Conservation (phyloP, 2,329 filamentous ascomycete genomes). For the Talaromyces sp. region DNA sequence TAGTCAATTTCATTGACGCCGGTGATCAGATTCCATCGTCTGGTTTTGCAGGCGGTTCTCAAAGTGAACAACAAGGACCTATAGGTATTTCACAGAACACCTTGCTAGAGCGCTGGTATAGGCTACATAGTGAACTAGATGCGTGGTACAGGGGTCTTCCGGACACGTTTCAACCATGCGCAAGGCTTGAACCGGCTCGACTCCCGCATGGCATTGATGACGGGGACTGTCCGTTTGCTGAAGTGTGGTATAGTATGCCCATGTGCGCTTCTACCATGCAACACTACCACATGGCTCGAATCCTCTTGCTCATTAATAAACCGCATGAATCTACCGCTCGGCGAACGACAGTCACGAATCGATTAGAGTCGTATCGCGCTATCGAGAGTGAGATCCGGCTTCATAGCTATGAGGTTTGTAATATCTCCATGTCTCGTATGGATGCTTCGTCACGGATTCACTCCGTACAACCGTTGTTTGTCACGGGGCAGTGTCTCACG, state of each 20-base stretch:
- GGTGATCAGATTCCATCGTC: slow-evolving; percentile 46
- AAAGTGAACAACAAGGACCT: slow-evolving; percentile 24
- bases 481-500: slow-evolving; percentile 57
- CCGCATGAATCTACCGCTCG: slow-evolving; percentile 42
- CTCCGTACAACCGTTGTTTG: slow-evolving; percentile 58
- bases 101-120: slow-evolving; percentile 47
- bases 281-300: slow-evolving; percentile 42
- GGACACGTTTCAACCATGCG: slow-evolving; percentile 55
- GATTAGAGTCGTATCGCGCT: slow-evolving; percentile 54
- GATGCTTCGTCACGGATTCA: slow-evolving; percentile 57
- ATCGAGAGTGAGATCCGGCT: slow-evolving; percentile 52
- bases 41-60: slow-evolving; percentile 20
- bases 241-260: slow-evolving; percentile 61
- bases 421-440: slow-evolving; percentile 54
- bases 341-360: slow-evolving; percentile 49
- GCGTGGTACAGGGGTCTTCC: slow-evolving; percentile 57
- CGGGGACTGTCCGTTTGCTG: slow-evolving; percentile 42
- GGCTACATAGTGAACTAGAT: slow-evolving; percentile 53
- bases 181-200: slow-evolving; percentile 41
- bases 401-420: slow-evolving; percentile 58
- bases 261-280: slow-evolving; percentile 60
- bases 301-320: slow-evolving; percentile 41
- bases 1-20: slow-evolving; percentile 59
- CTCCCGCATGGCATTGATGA: slow-evolving; percentile 24
- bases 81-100: slow-evolving; percentile 34